A percentile compares a stretch with the other conserved stretches of the same genome.
Conservation (phyloP, 2,329 filamentous ascomycete genomes). For the Phialocephala subalpina region DNA sequence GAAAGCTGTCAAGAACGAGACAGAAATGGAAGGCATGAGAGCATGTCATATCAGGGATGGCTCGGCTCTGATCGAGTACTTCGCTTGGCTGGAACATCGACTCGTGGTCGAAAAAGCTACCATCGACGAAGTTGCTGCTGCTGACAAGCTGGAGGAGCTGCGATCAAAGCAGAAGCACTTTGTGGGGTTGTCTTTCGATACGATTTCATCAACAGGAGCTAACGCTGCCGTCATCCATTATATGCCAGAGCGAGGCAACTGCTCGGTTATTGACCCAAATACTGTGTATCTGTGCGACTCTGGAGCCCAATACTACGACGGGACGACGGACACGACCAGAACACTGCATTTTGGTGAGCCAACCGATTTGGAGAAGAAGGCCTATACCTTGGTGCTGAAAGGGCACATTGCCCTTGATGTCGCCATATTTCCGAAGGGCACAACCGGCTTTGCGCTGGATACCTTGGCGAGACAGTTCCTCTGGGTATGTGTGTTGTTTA, state of each 20-base stretch:
- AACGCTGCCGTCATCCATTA: slow-evolving; percentile 93
- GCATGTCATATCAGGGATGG: slow-evolving; percentile 94
- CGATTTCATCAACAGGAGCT: slow-evolving; percentile 92
- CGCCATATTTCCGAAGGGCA: slow-evolving; percentile 92
- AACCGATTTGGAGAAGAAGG: slow-evolving; percentile 81
- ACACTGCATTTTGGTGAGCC: slow-evolving; percentile 92
- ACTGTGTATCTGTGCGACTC: slow-evolving; percentile 96
- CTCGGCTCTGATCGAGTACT: slow-evolving; percentile 88
- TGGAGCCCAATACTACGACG: slow-evolving; percentile 94
- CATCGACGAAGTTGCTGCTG: slow-evolving; percentile 89
- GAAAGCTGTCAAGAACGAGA: slow-evolving; percentile 93
- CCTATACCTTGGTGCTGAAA: slow-evolving; percentile 94
- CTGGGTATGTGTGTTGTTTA: slow-evolving; percentile 66
- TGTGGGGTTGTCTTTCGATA: slow-evolving; percentile 91
- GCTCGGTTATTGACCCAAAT: slow-evolving; percentile 82
- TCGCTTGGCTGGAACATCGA: slow-evolving; percentile 95
- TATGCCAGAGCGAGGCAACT: slow-evolving; percentile 83
- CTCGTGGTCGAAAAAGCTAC: slow-evolving; percentile 74
- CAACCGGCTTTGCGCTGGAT: slow-evolving; percentile 92
- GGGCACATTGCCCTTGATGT: slow-evolving; percentile 90
- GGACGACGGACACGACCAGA: slow-evolving; percentile 94
- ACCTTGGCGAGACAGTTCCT: slow-evolving; percentile 87
- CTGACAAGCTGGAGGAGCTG: slow-evolving; percentile 85
- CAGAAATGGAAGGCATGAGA: slow-evolving; percentile 90
- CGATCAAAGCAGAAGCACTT: slow-evolving; percentile 76